Conservation (phyloP, 2,329 filamentous ascomycete species). For the Dactylellina cionopaga region DNA sequence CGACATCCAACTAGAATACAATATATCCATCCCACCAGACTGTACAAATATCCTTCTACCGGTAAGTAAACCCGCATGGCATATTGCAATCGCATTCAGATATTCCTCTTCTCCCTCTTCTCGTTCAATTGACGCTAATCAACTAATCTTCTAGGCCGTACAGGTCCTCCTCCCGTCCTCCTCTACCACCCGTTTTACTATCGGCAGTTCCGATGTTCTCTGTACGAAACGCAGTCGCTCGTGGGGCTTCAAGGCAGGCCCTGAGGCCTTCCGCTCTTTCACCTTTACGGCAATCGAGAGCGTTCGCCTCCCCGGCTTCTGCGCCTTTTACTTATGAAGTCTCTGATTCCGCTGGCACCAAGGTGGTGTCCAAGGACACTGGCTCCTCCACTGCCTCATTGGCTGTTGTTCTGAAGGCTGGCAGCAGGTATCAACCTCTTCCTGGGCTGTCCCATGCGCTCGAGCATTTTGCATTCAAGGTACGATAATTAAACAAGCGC, state of each 20-base stretch:
- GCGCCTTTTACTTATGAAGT: slow-evolving; percentile 87
- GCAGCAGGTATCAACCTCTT: slow-evolving; percentile 88
- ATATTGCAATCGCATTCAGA: neutral
- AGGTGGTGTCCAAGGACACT: slow-evolving; percentile 89
- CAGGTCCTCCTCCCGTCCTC: slow-evolving; percentile 25
- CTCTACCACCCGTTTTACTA: slow-evolving; percentile 13
- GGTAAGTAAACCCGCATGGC: slow-evolving; percentile 2
- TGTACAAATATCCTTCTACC: slow-evolving; percentile 16
- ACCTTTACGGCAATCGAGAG: slow-evolving; percentile 32
- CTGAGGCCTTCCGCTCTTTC: slow-evolving; percentile 38
- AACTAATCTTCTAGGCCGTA: neutral
- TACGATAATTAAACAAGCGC: slow-evolving; percentile 63
- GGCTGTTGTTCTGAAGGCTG: slow-evolving; percentile 90
- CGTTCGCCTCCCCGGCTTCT: slow-evolving; percentile 70
- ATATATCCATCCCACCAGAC: no score
- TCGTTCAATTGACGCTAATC: slow-evolving; percentile 31
- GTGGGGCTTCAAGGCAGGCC: slow-evolving; percentile 45
- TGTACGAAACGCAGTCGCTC: slow-evolving; percentile 42
- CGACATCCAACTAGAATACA: no score
- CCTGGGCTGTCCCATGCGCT: slow-evolving; percentile 90
- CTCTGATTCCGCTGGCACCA: slow-evolving; percentile 85
- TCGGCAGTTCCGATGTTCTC: slow-evolving; percentile 43
- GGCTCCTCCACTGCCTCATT: slow-evolving; percentile 89
- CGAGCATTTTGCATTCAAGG: slow-evolving; percentile 98
- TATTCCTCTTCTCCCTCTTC: neutral